These are phyloP conservation scores for Xylaria palmicola DNA, from an alignment of 495 filamentous ascomycete genomes.

Conservation along the genomic window DNA sequence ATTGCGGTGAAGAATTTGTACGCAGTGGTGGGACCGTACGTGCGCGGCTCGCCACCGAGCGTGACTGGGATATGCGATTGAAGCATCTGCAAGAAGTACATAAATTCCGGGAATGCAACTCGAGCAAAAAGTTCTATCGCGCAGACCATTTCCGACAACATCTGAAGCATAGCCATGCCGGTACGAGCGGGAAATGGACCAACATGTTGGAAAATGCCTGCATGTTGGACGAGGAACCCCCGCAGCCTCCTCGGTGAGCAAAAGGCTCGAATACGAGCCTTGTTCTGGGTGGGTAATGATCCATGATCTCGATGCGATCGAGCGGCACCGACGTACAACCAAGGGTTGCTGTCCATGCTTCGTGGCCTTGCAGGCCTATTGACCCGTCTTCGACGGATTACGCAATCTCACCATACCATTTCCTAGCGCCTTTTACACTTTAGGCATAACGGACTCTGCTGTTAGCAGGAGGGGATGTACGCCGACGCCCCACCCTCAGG, in stretches of 20 bases:
- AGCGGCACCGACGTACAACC: not conserved
- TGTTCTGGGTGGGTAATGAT: conserved; percentile 16
- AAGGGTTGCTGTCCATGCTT: not conserved
- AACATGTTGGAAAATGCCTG: conserved; percentile 96
- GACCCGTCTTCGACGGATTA: not conserved
- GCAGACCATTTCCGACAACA: conserved; percentile 98
- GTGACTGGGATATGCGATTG: conserved; percentile 81
- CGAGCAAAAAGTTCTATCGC: conserved; percentile 96
- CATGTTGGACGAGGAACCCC: conserved; percentile 80
- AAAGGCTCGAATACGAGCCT: conserved; percentile 12
- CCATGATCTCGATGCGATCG: not conserved
- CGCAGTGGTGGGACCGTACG: conserved; percentile 50
- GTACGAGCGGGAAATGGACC: conserved; percentile 97
- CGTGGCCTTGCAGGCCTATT: not conserved
- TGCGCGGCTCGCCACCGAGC: conserved; percentile 41
- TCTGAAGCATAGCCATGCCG: conserved; percentile 95
- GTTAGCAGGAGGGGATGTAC: conserved; percentile 3
- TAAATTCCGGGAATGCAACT: conserved; percentile 98
- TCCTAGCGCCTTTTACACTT: conserved; percentile 8
- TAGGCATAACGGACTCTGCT: conserved; percentile 1
- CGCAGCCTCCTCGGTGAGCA: conserved; percentile 31
- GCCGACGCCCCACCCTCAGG: conserved; percentile 1
- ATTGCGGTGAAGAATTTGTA: conserved; percentile 91
- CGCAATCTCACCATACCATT: not conserved
- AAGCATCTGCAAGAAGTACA: conserved; percentile 86